A percentile compares a stretch with the other conserved stretches of the same genome.
Evolutionary conservation across 495 filamentous ascomycete species (phyloP).

Genomic region (Cercophora scortea): DNA sequence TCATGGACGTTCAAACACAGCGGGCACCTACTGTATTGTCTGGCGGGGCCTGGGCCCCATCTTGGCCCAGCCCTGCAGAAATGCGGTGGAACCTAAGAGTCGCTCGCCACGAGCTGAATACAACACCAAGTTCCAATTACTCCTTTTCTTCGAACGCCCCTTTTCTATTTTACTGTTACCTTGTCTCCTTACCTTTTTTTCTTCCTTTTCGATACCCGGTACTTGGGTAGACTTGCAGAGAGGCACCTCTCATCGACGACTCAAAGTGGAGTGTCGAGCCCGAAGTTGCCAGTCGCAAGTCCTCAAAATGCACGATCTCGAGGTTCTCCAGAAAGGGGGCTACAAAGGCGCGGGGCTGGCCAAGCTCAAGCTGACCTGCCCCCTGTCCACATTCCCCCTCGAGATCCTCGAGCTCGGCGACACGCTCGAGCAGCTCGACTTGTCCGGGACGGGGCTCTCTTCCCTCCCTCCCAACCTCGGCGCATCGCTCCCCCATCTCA

Average conservation of each 20-base stretch:
- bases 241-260: too few relatives aligned
- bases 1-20: too few relatives aligned
- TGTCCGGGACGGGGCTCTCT: conserved; percentile 35
- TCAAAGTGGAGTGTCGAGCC: too few relatives aligned
- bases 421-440: conserved; percentile 36
- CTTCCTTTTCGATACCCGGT: too few relatives aligned
- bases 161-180: too few relatives aligned
- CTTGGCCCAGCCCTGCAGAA: background rate
- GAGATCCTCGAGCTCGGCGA: conserved; percentile 31
- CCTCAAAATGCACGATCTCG: conserved; percentile 19
- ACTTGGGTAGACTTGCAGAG: too few relatives aligned
- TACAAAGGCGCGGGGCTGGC: conserved; percentile 20
- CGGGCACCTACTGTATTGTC: too few relatives aligned
- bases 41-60: background rate
- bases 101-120: too few relatives aligned
- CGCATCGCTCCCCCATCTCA: conserved; percentile 30
- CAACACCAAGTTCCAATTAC: too few relatives aligned
- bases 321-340: conserved; percentile 17
- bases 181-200: too few relatives aligned
- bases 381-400: conserved; percentile 27
- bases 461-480: conserved; percentile 29
- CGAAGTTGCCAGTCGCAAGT: too few relatives aligned
- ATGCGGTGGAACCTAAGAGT: background rate
- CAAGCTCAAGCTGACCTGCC: conserved; percentile 28
- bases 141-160: too few relatives aligned